Evolutionary conservation across 78 protist species (phyloP), one percentile per base, ranked within the genome.

Genomic region (Dictyostelium citrinum): DNA sequence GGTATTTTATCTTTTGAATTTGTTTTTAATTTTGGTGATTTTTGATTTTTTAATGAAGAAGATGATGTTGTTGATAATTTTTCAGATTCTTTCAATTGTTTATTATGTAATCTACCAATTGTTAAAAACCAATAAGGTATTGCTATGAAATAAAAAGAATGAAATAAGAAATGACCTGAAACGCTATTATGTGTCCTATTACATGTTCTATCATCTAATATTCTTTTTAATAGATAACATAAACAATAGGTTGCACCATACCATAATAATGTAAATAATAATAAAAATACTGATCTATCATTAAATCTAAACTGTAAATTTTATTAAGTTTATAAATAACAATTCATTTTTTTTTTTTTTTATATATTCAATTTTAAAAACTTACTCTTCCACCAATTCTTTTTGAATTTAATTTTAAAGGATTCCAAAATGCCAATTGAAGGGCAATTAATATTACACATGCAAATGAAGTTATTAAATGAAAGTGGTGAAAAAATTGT

Each of bases 121-220:
- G 84, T 61, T 29, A 88, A 78, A 64, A 88, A 67, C 79, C 77
- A 68, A 55, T 79, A 88, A 11, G 93, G 93, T 45, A 88, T 68
- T 1, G 70, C 68, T 20, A 88, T 27, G 29, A 49, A 8, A 64
- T 61, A 88, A 72, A 88, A 88, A 5, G 76, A 61, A 49, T 88
- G 93, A 46, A 67, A 78, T 49, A 88, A 37, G 81, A 78, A 88
- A 64, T 88, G 93, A 67, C 93, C 93, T 29, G 83, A 74, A 8
- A 88, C 85, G 45, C 83, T 74, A 64, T 88, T 88, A 0, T 24
- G 80, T 14, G 64, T 24, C n/a, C 46, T 61, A 78, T 88, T 76
- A 46, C 93, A 88, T 33, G 75, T 33, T n/a, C 7, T 67, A 46
- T 78, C 93, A 46, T 78, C 72, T 12, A 88, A 55, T 12, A 61